Evolutionary conservation across 805 yeast species (phyloP).

Genomic region (Limtongozyma cylindracea): DNA sequence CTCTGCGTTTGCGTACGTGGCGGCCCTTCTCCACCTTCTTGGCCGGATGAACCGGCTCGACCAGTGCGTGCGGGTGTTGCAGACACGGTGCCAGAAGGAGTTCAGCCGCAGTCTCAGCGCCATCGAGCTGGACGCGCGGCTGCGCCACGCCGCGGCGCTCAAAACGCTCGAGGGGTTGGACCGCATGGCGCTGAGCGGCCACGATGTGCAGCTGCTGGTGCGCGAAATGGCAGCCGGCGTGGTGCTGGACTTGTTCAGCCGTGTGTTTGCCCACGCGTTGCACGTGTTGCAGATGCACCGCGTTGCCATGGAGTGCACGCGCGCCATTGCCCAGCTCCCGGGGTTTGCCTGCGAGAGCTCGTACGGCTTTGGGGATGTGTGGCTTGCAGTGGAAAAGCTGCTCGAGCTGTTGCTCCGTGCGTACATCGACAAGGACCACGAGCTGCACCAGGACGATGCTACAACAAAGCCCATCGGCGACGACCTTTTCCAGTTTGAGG

Average conservation of each 20-base stretch:
- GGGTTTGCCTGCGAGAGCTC: background rate
- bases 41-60: too few species aligned
- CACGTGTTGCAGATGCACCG: slow-evolving; percentile 47
- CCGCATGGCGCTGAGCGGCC: too few species aligned
- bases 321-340: slow-evolving; percentile 4
- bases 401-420: slow-evolving; percentile 7
- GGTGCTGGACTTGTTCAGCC: slow-evolving; percentile 44
- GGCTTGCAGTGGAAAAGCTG: slow-evolving; percentile 11
- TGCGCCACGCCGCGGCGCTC: too few species aligned
- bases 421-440: slow-evolving; percentile 6
- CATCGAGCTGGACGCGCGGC: too few species aligned
- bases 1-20: too few species aligned
- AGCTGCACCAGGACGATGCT: slow-evolving; percentile 6
- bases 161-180: too few species aligned
- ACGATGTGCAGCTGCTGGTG: too few species aligned
- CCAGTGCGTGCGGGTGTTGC: too few species aligned
- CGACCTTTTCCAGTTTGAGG: slow-evolving; percentile 8
- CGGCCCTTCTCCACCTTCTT: too few species aligned
- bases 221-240: slow-evolving; percentile 26
- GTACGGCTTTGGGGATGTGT: slow-evolving; percentile 6
- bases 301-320: slow-evolving; percentile 31
- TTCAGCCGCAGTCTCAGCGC: too few species aligned
- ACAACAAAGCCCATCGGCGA: too few species aligned
- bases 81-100: too few species aligned
- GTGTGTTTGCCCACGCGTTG: slow-evolving; percentile 36